Evolutionary conservation across 2,329 filamentous ascomycete genomes (phyloP).

Genomic region (Pseudogymnoascus sp.): DNA sequence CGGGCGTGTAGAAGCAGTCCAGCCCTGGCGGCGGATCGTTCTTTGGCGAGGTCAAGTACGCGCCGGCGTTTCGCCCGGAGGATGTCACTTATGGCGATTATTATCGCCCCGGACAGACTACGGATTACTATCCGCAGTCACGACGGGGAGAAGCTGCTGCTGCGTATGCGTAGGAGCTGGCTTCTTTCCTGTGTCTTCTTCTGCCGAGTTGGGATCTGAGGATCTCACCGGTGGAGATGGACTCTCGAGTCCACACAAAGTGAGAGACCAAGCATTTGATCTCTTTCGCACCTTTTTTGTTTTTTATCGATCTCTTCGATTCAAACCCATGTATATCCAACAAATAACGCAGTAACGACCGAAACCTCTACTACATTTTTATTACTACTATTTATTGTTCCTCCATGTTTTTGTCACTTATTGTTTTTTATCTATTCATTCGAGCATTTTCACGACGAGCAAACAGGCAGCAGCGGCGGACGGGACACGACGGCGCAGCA

Average conservation of each 20-base stretch:
- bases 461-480: not conserved
- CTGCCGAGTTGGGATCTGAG: not conserved
- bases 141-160: not conserved
- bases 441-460: not conserved
- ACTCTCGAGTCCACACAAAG: not conserved
- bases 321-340: constrained; percentile 9
- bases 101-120: not conserved
- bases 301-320: constrained; percentile 5
- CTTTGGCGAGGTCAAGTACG: constrained; percentile 11
- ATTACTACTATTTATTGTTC: not conserved
- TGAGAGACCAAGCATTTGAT: not conserved
- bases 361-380: not conserved
- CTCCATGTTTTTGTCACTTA: not conserved
- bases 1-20: not conserved
- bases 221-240: not conserved
- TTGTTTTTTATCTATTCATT: not conserved
- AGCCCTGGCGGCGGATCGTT: not conserved
- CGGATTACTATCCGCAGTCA: not conserved
- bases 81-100: constrained; percentile 6
- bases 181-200: not conserved
- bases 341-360: constrained; percentile 5
- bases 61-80: not conserved
- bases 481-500: not conserved
- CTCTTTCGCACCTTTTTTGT: not conserved
- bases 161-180: not conserved